These are phyloP conservation scores for Myxozyma kluyveri DNA, from an alignment of 805 yeast species.

Conservation along the genomic window DNA sequence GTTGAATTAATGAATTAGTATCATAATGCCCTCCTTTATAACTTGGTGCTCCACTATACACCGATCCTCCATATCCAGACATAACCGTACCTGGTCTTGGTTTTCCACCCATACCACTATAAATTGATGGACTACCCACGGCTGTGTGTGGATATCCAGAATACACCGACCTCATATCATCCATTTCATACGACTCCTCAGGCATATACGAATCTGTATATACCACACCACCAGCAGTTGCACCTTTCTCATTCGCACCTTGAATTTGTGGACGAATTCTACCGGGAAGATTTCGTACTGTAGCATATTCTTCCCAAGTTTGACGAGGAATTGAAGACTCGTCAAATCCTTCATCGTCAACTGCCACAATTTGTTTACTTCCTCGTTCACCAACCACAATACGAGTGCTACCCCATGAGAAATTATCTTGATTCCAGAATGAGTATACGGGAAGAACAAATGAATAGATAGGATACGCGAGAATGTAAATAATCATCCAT, in stretches of 20 bases:
- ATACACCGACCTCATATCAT: slow-evolving; percentile 34
- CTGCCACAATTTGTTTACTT: slow-evolving; percentile 46
- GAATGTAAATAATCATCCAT: slow-evolving; percentile 56
- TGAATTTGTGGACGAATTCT: slow-evolving; percentile 19
- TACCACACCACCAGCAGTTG: slow-evolving; percentile 1
- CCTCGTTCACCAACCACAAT: slow-evolving; percentile 53
- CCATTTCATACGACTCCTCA: slow-evolving; percentile 40
- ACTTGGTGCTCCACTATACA: background rate
- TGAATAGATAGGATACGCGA: slow-evolving; percentile 62
- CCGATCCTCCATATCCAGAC: background rate
- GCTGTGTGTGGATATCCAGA: slow-evolving; percentile 19
- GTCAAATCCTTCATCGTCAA: slow-evolving; percentile 40
- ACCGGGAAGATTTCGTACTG: slow-evolving; percentile 40
- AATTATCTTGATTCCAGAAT: slow-evolving; percentile 65
- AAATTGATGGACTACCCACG: slow-evolving; percentile 1
- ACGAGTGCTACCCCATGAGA: slow-evolving; percentile 66
- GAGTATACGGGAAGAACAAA: slow-evolving; percentile 59
- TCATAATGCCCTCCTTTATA: background rate
- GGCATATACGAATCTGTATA: slow-evolving; percentile 8
- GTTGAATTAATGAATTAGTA: too few species aligned
- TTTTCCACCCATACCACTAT: too few species aligned
- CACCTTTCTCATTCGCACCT: slow-evolving; percentile 17
- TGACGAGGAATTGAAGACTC: slow-evolving; percentile 41
- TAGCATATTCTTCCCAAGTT: slow-evolving; percentile 42
- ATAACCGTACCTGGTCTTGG: background rate